Evolutionary conservation across 371 early-diverging fungal genomes (phyloP), one percentile per base, ranked within the genome.

Genomic region (Mortierella sp.): DNA sequence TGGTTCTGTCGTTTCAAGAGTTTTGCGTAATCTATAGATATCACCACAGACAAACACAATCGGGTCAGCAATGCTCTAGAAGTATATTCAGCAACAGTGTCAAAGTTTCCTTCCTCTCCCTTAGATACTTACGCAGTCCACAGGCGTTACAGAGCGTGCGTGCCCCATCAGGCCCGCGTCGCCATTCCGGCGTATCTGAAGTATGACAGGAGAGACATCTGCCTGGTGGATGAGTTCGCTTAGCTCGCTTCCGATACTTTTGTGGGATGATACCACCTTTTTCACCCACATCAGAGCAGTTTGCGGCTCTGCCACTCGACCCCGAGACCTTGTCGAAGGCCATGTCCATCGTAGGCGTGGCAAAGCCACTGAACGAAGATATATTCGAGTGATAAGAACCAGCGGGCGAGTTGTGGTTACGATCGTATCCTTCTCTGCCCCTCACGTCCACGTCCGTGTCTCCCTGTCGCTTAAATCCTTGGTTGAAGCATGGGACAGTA

Each of bases 141-240:
- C 91, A 91, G 9, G 89, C 88, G 78, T 91, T 91, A 73, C 91
- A 91, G 23, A 91, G 79, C 8, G 89, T 81, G 49, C 84, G 80
- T 27, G 82, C 81, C 24, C 88, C 88, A 51, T 86, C 83, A 24
- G 86, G 85, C 17, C 88, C 87, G 32, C 86, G 80, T 42, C 90
- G 79, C 90, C 90, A 90, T 32, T 84, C 82, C 12, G 90, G 89
- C 1, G 89, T 90, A 42, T 83, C 78, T 4, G 87, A 85, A 17
- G 86, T 79, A 43, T 79, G 60, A 60, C 90, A 90, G 37, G 85
- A 86, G 6, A 81, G 73, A 67, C 88, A 89, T 17, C 79, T 54
- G 17, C 83, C 84, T 61, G 82, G 86, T 27, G 83, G 81, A 9
- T 78, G 78, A 2, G 80, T 58, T 15, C 79, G 79, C 75, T 82